Evolutionary conservation across 495 filamentous ascomycete genomes (phyloP).

Genomic region (Corynascus novoguineensis): DNA sequence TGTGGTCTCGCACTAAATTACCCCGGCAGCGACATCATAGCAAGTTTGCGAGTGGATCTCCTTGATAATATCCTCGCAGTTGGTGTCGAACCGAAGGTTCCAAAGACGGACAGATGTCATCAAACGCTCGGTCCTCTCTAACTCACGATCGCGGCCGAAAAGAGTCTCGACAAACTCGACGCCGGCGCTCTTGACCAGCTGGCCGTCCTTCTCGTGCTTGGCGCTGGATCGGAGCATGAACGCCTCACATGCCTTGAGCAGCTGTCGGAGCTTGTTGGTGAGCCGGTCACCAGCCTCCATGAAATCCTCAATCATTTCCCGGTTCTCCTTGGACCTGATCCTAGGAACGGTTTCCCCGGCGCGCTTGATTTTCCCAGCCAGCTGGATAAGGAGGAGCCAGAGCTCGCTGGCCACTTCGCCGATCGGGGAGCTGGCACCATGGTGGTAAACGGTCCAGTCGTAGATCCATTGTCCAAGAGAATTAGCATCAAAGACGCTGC

Average conservation of each 20-base stretch:
- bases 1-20: no score
- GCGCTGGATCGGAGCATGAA: conserved; percentile 69
- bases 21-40: no score
- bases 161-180: conserved; percentile 96
- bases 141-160: conserved; percentile 86
- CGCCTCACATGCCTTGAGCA: conserved; percentile 85
- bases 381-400: conserved; percentile 90
- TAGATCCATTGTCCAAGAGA: conserved; percentile 98
- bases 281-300: conserved; percentile 85
- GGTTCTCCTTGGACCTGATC: conserved; percentile 64
- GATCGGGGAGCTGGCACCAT: conserved; percentile 79
- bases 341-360: conserved; percentile 74
- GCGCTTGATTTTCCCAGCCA: conserved; percentile 93
- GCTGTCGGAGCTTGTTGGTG: conserved; percentile 76
- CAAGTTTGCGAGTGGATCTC: no score
- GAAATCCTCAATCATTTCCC: conserved; percentile 84
- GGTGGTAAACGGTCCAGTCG: conserved; percentile 96
- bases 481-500: conserved; percentile 96
- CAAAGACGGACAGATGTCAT: conserved; percentile 91
- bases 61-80: conserved; percentile 86
- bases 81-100: conserved; percentile 93
- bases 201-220: conserved; percentile 58
- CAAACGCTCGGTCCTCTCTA: conserved; percentile 89
- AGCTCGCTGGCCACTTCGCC: conserved; percentile 90
- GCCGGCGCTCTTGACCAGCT: conserved; percentile 88